A percentile compares a stretch with the other conserved stretches of the same genome.
Evolutionary conservation across 257 asterid species (phyloP).

Genomic region (Rubia yunnanensis): DNA sequence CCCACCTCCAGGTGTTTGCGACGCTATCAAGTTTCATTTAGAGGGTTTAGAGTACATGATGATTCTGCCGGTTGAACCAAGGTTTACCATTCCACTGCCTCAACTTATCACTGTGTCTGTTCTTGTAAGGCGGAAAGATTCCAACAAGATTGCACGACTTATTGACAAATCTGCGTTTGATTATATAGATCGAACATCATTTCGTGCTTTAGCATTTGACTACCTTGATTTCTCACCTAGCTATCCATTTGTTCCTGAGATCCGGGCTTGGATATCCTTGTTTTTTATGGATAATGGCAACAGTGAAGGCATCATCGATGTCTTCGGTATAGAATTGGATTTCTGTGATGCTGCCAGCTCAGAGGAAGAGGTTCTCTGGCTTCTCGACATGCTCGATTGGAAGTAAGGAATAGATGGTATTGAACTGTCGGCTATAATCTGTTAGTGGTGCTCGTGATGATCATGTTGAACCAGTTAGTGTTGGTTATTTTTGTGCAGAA

Average conservation of each 20-base stretch:
- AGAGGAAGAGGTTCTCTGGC: conserved; percentile 76
- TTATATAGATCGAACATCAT: conserved; percentile 79
- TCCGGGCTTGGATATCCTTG: conserved; percentile 96
- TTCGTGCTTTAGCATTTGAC: conserved; percentile 83
- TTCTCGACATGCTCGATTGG: conserved; percentile 98
- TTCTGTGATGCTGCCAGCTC: conserved; percentile 88
- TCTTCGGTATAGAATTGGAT: conserved; percentile 87
- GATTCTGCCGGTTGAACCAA: conserved; percentile 74
- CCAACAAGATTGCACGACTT: conserved; percentile 66
- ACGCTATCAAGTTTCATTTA: conserved; percentile 64
- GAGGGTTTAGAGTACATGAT: conserved; percentile 76
- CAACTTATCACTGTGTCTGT: conserved; percentile 75
- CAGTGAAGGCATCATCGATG: conserved; percentile 60
- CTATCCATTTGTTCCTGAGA: conserved; percentile 71
- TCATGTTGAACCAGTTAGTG: conserved; percentile 2
- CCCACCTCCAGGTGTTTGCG: conserved; percentile 70
- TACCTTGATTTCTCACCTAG: conserved; percentile 89
- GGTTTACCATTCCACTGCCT: conserved; percentile 67
- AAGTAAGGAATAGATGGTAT: conserved; percentile 36
- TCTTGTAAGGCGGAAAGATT: conserved; percentile 64
- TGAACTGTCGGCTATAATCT: no score
- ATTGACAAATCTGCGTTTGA: conserved; percentile 73
- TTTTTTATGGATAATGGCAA: conserved; percentile 71
- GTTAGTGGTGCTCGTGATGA: conserved; percentile 2
- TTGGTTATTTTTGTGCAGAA: conserved; percentile 12